phyloP scores from a whole-genome alignment of 441 rosid genomes.

The Cnidoscolus chayamansa region DNA sequence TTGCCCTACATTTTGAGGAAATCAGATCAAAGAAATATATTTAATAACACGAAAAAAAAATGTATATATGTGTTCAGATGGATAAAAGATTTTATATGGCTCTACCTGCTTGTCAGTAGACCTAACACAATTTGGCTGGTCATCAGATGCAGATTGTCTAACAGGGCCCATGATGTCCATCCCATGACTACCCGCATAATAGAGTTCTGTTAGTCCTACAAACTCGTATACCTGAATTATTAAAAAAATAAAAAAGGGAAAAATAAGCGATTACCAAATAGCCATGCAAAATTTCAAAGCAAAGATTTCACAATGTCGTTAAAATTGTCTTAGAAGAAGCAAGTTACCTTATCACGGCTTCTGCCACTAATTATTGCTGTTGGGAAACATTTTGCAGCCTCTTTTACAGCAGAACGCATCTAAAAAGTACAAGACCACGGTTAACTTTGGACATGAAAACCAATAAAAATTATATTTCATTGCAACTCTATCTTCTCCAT shows the following conservation, averaged over 20 bases:
- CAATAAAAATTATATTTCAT: not conserved
- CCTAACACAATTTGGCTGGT: conserved; percentile 37
- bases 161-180: conserved; percentile 93
- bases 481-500: not conserved
- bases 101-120: conserved; percentile 61
- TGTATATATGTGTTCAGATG: not conserved
- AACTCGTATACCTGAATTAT: conserved; percentile 67
- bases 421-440: conserved; percentile 27
- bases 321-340: conserved; percentile 1
- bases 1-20: conserved; percentile 45
- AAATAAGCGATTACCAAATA: conserved; percentile 8
- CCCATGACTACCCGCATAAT: conserved; percentile 98
- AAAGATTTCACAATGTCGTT: conserved; percentile 9
- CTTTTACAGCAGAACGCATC: conserved; percentile 78
- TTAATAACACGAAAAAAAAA: no score
- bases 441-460: not conserved
- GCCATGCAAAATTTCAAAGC: not conserved
- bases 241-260: not conserved
- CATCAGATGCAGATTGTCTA: conserved; percentile 39
- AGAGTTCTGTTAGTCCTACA: conserved; percentile 72
- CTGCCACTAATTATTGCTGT: conserved; percentile 98
- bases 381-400: conserved; percentile 78
- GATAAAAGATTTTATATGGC: no score
- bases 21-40: conserved; percentile 1
- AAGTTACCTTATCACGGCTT: conserved; percentile 77